phyloP scores from a whole-genome alignment of 2,329 filamentous ascomycete genomes.

The Eutypella sp. region DNA sequence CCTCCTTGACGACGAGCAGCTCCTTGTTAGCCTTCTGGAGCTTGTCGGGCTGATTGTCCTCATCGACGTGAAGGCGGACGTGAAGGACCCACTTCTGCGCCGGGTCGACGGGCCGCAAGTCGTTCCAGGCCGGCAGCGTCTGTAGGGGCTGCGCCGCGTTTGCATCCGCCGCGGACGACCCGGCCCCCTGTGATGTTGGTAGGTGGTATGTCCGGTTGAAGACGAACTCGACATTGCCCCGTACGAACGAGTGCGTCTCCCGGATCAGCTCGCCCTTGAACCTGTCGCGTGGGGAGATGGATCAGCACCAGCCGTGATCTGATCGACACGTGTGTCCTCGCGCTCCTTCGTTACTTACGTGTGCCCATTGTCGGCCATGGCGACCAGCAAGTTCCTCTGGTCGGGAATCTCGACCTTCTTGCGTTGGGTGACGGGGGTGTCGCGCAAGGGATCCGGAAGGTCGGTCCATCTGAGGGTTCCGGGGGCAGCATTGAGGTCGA shows the following conservation, averaged over 20 bases:
- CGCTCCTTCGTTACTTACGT: slow-evolving; percentile 42
- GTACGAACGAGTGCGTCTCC: slow-evolving; percentile 49
- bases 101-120: slow-evolving; percentile 43
- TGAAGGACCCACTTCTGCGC: slow-evolving; percentile 52
- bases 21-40: slow-evolving; percentile 50
- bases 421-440: slow-evolving; percentile 45
- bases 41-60: slow-evolving; percentile 54
- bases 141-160: no score
- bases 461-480: slow-evolving; percentile 55
- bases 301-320: no score
- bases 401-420: slow-evolving; percentile 54
- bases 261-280: slow-evolving; percentile 50
- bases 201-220: slow-evolving; percentile 44
- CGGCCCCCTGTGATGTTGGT: slow-evolving; percentile 23
- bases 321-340: no score
- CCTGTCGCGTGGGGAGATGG: slow-evolving; percentile 31
- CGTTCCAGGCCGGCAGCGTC: slow-evolving; percentile 42
- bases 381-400: slow-evolving; percentile 41
- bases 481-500: slow-evolving; percentile 37
- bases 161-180: no score
- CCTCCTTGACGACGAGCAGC: slow-evolving; percentile 48
- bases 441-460: slow-evolving; percentile 52
- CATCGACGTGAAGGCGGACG: slow-evolving; percentile 48
- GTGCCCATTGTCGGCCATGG: slow-evolving; percentile 49
- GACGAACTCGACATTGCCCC: slow-evolving; percentile 50